phyloP scores from a whole-genome alignment of 2,329 filamentous ascomycete genomes.

The Fusarium pseudograminearum region DNA sequence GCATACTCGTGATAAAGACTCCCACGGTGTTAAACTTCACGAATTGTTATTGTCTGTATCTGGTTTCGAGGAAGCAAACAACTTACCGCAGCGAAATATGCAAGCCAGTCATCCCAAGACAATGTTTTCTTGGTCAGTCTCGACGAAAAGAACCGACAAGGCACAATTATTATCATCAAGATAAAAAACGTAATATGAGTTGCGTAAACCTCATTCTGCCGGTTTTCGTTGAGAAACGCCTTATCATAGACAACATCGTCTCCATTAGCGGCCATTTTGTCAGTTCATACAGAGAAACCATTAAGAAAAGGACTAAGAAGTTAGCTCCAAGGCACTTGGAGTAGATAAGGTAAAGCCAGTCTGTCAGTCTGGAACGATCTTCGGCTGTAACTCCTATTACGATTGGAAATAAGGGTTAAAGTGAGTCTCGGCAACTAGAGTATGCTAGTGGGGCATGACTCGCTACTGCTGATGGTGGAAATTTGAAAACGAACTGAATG shows the following conservation, averaged over 20 bases:
- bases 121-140: neutral
- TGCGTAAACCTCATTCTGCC: conserved; percentile 1
- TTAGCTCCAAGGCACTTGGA: neutral
- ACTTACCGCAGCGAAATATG: conserved; percentile 3
- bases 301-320: rapidly evolving
- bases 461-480: no score
- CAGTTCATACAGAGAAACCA: neutral
- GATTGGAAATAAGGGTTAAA: no score
- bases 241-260: neutral
- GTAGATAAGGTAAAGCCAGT: neutral
- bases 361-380: neutral
- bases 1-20: conserved; percentile 2
- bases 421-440: no score
- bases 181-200: neutral
- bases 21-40: neutral
- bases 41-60: neutral
- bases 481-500: no score
- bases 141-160: neutral
- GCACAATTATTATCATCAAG: neutral
- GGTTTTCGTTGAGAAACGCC: neutral
- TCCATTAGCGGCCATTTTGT: neutral
- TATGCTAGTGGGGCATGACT: no score
- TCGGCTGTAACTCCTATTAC: neutral
- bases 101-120: conserved; percentile 9
- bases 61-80: rapidly evolving